A percentile compares a stretch with the other conserved stretches of the same genome.
Conservation (phyloP, 2,329 filamentous ascomycete species). For the Emergomyces orientalis region DNA sequence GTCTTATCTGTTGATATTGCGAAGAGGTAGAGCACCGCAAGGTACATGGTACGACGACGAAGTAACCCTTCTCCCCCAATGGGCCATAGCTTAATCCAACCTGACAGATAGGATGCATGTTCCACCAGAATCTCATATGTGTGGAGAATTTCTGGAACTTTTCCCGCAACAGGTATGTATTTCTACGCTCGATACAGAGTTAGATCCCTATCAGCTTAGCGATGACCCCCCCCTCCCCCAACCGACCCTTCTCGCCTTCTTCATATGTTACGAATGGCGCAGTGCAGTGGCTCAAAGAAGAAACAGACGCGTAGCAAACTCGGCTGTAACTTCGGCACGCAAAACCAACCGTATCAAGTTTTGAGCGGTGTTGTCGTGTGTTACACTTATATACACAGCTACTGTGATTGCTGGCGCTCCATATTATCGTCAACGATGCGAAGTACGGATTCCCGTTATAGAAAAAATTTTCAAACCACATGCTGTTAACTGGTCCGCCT, state of each 20-base stretch:
- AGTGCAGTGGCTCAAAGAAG: not conserved
- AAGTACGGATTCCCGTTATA: not conserved
- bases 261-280: not conserved
- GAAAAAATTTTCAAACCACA: not conserved
- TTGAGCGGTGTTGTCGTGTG: not conserved
- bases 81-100: conserved; percentile 2
- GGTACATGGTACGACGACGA: conserved; percentile 1
- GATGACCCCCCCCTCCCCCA: not conserved
- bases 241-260: too few species aligned
- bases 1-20: not conserved
- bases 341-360: not conserved
- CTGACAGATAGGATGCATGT: not conserved
- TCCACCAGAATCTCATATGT: not conserved
- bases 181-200: too few species aligned
- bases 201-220: not conserved
- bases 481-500: not conserved
- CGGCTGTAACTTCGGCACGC: not conserved
- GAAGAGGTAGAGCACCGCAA: not conserved
- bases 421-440: not conserved
- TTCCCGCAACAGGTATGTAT: not conserved
- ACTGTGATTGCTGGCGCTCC: not conserved
- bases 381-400: not conserved
- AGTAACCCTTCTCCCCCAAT: not conserved
- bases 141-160: not conserved
- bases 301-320: not conserved